Evolutionary conservation across 805 yeast species (phyloP), one percentile per base, ranked within the genome.

Genomic region (Candida tallmaniae): DNA sequence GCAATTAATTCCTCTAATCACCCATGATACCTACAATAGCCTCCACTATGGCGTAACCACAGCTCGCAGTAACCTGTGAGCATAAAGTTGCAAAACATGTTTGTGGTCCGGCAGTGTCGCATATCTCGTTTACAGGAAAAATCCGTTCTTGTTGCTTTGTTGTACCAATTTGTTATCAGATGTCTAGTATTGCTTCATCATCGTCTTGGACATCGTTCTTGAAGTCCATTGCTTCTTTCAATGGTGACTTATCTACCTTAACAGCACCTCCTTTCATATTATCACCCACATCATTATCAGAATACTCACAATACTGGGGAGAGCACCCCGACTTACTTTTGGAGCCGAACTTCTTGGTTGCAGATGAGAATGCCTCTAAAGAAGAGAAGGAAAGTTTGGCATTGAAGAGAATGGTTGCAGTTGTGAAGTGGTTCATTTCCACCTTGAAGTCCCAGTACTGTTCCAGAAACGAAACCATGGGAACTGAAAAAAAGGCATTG

Each of bases 231-330:
- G 93, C 96, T 21, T 78, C 94, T 4, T 90, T 86, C 61, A 87
- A 88, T 48, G 96, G 96, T 28, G 98, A 93, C 56, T 68, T 93
- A 43, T 86, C 96, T 13, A 78, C 95, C 3, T 67, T 93, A 53
- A 89, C 98, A 2, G 98, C 98, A 3, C 98, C 98, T 13, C 97
- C 97, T 6, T 93, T 90, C 64, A 93, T 93, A 45, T 70, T 93
- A 45, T 86, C 96, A 4, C 87, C 96, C 16, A 80, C 84, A 5
- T 89, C 97, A 2, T 70, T 87, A 48, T 78, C 78, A 22, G 98
- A 93, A 65, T 93, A 85, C 62, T 83, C 96, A 15, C 90, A 86
- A 58, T 93, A 86, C 64, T 93, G 98, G 97, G 86, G 88, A 30
- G 96, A 89, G 55, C 90, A 86, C 52, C 88, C 89, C 15, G 90